phyloP scores from a whole-genome alignment of 2,329 filamentous ascomycete species.

The Lachnellula occidentalis region DNA sequence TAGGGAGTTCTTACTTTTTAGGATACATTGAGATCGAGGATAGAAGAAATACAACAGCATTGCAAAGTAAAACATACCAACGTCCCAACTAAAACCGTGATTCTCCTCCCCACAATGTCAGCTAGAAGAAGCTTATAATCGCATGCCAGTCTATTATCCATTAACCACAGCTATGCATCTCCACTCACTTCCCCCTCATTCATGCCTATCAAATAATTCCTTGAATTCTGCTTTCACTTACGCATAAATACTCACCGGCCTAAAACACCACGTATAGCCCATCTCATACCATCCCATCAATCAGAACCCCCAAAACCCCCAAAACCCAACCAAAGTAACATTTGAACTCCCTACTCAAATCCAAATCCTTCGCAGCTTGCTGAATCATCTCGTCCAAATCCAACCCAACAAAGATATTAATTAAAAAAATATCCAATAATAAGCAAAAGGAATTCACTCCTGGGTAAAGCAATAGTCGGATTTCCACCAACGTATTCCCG shows the following conservation, averaged over 20 bases:
- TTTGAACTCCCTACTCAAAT: background rate
- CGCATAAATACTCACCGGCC: background rate
- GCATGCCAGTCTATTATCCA: background rate
- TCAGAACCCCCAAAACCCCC: background rate
- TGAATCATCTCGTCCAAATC: background rate
- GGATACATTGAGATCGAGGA: background rate
- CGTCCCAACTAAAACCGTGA: background rate
- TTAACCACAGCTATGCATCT: background rate
- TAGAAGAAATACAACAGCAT: constrained; percentile 2
- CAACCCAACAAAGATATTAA: too few species aligned
- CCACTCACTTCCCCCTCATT: background rate
- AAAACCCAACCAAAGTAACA: background rate
- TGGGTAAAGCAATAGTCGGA: background rate
- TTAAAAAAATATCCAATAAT: background rate
- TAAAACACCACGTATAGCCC: background rate
- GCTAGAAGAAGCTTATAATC: background rate
- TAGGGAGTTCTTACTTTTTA: background rate
- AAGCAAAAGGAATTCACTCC: background rate
- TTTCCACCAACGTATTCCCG: background rate
- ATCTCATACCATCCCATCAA: too few species aligned
- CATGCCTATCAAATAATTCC: background rate
- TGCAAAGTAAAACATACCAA: background rate
- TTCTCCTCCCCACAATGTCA: background rate
- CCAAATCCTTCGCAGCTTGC: background rate
- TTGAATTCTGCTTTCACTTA: background rate